Base-by-base conservation (phyloP, 352 stramenopile genomes). In the Globisporangium rhizosaccharum region DNA sequence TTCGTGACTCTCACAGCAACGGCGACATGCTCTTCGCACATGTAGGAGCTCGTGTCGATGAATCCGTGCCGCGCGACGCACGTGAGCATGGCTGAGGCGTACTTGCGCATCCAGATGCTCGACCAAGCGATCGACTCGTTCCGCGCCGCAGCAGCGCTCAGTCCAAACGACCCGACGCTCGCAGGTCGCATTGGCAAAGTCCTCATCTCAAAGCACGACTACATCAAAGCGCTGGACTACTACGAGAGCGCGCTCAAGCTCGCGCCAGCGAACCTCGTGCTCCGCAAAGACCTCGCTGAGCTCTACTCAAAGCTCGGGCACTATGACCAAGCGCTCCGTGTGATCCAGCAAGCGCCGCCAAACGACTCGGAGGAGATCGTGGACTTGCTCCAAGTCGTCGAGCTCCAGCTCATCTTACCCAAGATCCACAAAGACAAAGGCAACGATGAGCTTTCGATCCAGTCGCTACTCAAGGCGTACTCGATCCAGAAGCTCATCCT, bases 171-270 rank as follows among this genome's bases (percentile, higher is more conserved):
- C 51, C 75, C 84, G 18, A 87, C 78, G 8, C 79, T 98, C 11
- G 87, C 86, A 2, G 78, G 80, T 0, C 84, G 86, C 36, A 97
- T 98, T 37, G 94, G 91, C 37, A 83, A 88, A 33, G 90, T 96
- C 15, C 73, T 98, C 23, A 86, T 97, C 57, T 81, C 87, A 33
- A 98, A 94, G 57, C 94, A 98, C 65, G 90, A 98, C 72, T 98
- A 97, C 66, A 61, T 88, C 53, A 88, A 94, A 57, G 93, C 94
- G 25, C 81, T 97, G 9, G 88, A 97, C 30, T 98, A 98, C 75
- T 98, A 98, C 67, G 84, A 96, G 57, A 90, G 79, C 30, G 89
- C 92, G 14, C 63, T 98, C 46, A 83, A 92, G 47, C 70, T 92
- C 41, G 71, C 82, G 18, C 79, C 87, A 14, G 63, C 67, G 18